phyloP scores from a whole-genome alignment of 2,329 filamentous ascomycete species.

The Aschersonia sp. region DNA sequence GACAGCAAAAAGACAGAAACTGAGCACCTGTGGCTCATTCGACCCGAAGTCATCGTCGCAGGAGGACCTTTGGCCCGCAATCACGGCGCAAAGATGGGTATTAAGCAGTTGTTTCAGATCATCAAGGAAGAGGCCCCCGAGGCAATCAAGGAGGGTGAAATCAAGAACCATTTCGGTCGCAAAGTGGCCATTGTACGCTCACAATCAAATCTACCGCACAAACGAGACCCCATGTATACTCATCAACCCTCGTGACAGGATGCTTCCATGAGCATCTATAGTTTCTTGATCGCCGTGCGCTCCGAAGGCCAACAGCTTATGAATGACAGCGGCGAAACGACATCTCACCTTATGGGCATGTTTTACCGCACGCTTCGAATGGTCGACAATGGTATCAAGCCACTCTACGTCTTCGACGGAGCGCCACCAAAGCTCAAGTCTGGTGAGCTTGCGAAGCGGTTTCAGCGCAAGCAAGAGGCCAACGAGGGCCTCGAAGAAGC shows the following conservation, averaged over 20 bases:
- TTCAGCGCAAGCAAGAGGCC: slow-evolving; percentile 87
- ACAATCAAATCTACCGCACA: slow-evolving; percentile 7
- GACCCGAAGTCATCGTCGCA: not conserved
- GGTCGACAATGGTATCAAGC: slow-evolving; percentile 97
- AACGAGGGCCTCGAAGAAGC: slow-evolving; percentile 84
- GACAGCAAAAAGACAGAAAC: not conserved
- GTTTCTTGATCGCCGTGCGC: slow-evolving; percentile 92
- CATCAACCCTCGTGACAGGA: slow-evolving; percentile 12
- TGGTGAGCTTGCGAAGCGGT: slow-evolving; percentile 89
- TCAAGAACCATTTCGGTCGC: slow-evolving; percentile 96
- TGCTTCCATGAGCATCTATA: slow-evolving; percentile 94
- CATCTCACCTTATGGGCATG: slow-evolving; percentile 97
- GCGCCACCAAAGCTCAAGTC: slow-evolving; percentile 96
- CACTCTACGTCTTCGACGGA: slow-evolving; percentile 94
- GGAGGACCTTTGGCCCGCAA: not conserved
- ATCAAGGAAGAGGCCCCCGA: slow-evolving; percentile 91
- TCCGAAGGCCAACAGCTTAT: slow-evolving; percentile 94
- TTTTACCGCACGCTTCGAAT: slow-evolving; percentile 98
- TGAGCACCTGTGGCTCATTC: not conserved
- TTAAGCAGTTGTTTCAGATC: slow-evolving; percentile 63
- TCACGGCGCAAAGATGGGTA: slow-evolving; percentile 35
- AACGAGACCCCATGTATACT: not conserved
- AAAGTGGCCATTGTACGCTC: slow-evolving; percentile 84
- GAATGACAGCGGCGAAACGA: slow-evolving; percentile 90
- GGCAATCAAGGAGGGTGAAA: slow-evolving; percentile 89